Evolutionary conservation across 805 yeast genomes (phyloP).

Genomic region (Cyberlindnera mrakii): DNA sequence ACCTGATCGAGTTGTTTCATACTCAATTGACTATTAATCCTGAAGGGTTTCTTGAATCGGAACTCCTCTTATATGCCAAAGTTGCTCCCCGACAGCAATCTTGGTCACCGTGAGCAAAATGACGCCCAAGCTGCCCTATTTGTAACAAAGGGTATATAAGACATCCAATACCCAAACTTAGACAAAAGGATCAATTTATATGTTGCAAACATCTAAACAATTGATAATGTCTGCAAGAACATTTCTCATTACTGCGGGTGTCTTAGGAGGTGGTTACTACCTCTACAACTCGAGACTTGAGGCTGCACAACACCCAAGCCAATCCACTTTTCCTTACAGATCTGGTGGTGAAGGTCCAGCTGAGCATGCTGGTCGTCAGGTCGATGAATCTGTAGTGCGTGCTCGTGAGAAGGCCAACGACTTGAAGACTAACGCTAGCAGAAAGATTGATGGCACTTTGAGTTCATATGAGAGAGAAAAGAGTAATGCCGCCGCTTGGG

Average conservation of each 20-base stretch:
- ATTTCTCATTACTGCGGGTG: constrained; percentile 2
- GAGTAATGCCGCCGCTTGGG: constrained; percentile 16
- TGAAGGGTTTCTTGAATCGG: too few species aligned
- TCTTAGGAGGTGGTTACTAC: constrained; percentile 22
- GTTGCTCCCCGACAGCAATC: constrained; percentile 1
- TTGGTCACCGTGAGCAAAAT: background rate
- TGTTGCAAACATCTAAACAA: background rate
- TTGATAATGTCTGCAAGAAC: constrained; percentile 2
- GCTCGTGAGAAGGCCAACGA: constrained; percentile 13
- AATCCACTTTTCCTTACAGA: constrained; percentile 8
- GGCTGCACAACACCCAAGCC: constrained; percentile 6
- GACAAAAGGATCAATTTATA: background rate
- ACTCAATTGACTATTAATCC: too few species aligned
- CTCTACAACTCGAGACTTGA: constrained; percentile 20
- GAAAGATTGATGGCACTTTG: constrained; percentile 13
- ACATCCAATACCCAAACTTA: background rate
- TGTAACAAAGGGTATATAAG: too few species aligned
- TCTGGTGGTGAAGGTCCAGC: constrained; percentile 14
- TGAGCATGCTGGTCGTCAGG: constrained; percentile 20
- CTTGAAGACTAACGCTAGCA: constrained; percentile 15
- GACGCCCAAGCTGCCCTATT: too few species aligned
- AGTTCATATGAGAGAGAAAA: constrained; percentile 11
- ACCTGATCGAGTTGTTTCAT: too few species aligned
- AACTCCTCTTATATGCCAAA: background rate
- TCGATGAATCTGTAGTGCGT: constrained; percentile 18